These are phyloP conservation scores for Lichtheimia corymbifera DNA, from an alignment of 371 early-diverging fungal genomes.

Conservation along the genomic window DNA sequence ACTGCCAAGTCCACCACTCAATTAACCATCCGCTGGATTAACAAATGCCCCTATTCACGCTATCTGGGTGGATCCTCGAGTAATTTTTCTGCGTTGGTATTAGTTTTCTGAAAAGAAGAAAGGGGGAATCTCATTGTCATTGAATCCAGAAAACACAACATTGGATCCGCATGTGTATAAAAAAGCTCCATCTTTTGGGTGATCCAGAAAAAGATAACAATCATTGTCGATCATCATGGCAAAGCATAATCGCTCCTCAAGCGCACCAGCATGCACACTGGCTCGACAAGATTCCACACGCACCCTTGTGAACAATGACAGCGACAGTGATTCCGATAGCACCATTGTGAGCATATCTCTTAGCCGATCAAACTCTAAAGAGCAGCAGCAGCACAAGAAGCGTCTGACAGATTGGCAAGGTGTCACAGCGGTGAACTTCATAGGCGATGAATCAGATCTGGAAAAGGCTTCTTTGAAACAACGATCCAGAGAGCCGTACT, in stretches of 20 bases:
- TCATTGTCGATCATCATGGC: neutral
- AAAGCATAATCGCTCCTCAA: constrained; percentile 11
- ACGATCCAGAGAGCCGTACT: constrained; percentile 10
- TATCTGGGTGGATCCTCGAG: too few relatives aligned
- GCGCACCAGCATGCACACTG: constrained; percentile 8
- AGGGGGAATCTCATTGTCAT: too few relatives aligned
- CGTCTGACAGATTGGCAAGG: constrained; percentile 11
- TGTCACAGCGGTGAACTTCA: constrained; percentile 1
- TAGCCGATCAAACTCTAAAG: neutral
- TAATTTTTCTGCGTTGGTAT: too few relatives aligned
- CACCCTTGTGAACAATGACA: neutral
- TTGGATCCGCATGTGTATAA: too few relatives aligned
- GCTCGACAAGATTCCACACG: constrained; percentile 8
- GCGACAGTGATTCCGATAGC: neutral
- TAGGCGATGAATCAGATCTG: constrained; percentile 2
- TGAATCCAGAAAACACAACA: too few relatives aligned
- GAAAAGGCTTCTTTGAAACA: neutral
- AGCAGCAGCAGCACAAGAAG: neutral
- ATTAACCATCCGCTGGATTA: too few relatives aligned
- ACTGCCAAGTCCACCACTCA: too few relatives aligned
- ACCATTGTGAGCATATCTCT: constrained; percentile 1
- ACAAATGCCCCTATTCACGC: too few relatives aligned
- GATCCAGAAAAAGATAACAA: neutral
- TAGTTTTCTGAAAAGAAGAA: too few relatives aligned
- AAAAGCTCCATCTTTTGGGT: too few relatives aligned